phyloP scores from a whole-genome alignment of 129 eudicot species.

The Arctium minus region DNA sequence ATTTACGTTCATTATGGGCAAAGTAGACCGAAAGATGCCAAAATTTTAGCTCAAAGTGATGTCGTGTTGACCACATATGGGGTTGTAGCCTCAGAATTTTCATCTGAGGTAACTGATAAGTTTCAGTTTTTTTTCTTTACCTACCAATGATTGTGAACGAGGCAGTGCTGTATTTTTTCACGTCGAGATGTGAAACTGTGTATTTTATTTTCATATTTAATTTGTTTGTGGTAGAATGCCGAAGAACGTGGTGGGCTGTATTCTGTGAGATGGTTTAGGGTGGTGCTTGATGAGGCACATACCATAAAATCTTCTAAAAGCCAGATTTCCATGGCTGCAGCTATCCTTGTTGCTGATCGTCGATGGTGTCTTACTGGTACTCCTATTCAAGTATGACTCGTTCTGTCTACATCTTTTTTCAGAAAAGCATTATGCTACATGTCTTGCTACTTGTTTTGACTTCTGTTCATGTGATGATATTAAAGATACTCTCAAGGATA shows the following conservation, averaged over 20 bases:
- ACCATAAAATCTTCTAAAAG: conserved; percentile 89
- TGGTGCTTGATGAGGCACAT: conserved; percentile 98
- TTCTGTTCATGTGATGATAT: too few species aligned
- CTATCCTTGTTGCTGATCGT: conserved; percentile 80
- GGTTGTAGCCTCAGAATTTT: conserved; percentile 88
- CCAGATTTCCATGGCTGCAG: conserved; percentile 86
- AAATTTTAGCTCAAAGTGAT: conserved; percentile 70
- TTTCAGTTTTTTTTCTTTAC: not conserved
- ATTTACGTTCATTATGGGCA: conserved; percentile 90
- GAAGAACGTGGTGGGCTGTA: conserved; percentile 79
- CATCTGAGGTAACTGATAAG: conserved; percentile 59
- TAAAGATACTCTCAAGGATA: too few species aligned
- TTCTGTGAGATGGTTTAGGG: conserved; percentile 89
- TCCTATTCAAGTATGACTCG: conserved; percentile 73
- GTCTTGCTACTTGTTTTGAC: too few species aligned
- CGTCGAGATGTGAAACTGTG: not conserved
- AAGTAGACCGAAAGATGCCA: conserved; percentile 84
- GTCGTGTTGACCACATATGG: conserved; percentile 96
- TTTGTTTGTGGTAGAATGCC: conserved; percentile 45
- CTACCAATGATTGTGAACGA: not conserved
- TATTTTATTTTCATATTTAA: not conserved
- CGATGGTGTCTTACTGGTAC: conserved; percentile 99
- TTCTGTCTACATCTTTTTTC: not conserved
- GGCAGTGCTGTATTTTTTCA: not conserved
- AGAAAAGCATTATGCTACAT: not conserved